Evolutionary conservation across 2,329 filamentous ascomycete genomes (phyloP).

Genomic region (Aureobasidium lini): DNA sequence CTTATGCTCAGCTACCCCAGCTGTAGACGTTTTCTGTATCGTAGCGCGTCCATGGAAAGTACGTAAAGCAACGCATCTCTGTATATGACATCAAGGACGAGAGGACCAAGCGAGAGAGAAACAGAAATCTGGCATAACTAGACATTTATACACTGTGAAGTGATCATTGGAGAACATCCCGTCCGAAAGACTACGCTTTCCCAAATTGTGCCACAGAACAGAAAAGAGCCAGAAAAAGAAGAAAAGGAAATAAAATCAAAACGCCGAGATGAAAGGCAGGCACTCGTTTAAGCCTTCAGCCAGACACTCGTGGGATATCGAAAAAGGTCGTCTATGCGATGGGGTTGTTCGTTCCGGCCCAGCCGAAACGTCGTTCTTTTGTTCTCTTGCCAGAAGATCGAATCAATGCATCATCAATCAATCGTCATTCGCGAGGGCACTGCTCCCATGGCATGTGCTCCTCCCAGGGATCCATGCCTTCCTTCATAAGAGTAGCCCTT

Average conservation of each 20-base stretch:
- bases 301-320: slow-evolving; percentile 12
- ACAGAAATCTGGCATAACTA: neutral
- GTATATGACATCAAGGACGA: too few relatives aligned
- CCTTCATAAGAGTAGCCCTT: slow-evolving; percentile 30
- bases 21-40: too few relatives aligned
- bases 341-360: neutral
- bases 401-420: slow-evolving; percentile 28
- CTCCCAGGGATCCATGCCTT: slow-evolving; percentile 13
- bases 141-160: neutral
- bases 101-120: neutral
- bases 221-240: neutral
- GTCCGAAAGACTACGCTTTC: neutral
- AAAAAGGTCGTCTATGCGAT: slow-evolving; percentile 3
- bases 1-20: too few relatives aligned
- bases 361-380: slow-evolving; percentile 8
- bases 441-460: slow-evolving; percentile 24
- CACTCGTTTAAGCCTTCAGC: neutral
- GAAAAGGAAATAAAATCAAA: neutral
- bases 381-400: neutral
- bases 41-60: too few relatives aligned
- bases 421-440: slow-evolving; percentile 39
- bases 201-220: neutral
- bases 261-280: slow-evolving; percentile 3
- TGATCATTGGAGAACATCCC: neutral
- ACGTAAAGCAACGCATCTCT: too few relatives aligned